A percentile compares a stretch with the other conserved stretches of the same genome.
phyloP scores from a whole-genome alignment of 176 grass and related monocot species.

The Musa beccarii region DNA sequence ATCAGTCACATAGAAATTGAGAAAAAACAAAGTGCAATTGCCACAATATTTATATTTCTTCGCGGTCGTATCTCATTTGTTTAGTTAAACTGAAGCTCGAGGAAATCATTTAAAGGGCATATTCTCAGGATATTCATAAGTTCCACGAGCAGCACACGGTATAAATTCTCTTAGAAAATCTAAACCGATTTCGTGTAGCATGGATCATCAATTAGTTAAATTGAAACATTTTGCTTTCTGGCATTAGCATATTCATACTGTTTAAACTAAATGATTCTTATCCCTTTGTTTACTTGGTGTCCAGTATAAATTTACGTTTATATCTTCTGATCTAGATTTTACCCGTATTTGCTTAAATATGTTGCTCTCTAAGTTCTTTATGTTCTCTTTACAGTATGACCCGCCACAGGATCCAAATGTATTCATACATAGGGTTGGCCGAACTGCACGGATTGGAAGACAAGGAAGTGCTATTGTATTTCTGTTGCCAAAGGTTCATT shows the following conservation, averaged over 20 bases:
- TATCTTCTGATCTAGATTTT: background rate
- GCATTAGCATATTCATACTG: too few species aligned
- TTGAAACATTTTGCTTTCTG: too few species aligned
- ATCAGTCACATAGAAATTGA: background rate
- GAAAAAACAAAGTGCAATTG: background rate
- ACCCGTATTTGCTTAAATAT: slow-evolving; percentile 11
- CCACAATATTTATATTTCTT: background rate
- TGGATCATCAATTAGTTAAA: too few species aligned
- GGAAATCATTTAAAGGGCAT: too few species aligned
- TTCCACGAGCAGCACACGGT: too few species aligned
- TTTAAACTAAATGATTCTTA: too few species aligned
- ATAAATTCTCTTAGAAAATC: too few species aligned
- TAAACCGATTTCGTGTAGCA: too few species aligned
- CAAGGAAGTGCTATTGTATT: slow-evolving; percentile 91
- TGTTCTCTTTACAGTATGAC: slow-evolving; percentile 49
- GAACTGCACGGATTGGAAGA: slow-evolving; percentile 76
- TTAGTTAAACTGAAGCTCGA: too few species aligned
- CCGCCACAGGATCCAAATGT: slow-evolving; percentile 97
- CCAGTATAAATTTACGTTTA: background rate
- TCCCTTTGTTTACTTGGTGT: too few species aligned
- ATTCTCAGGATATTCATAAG: too few species aligned
- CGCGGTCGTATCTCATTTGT: too few species aligned
- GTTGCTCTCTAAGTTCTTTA: background rate
- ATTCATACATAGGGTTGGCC: slow-evolving; percentile 87
- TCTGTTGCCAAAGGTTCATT: slow-evolving; percentile 71